These are phyloP conservation scores for Bruguiera sexangula DNA, from an alignment of 345 rosid genomes.

Conservation along the genomic window DNA sequence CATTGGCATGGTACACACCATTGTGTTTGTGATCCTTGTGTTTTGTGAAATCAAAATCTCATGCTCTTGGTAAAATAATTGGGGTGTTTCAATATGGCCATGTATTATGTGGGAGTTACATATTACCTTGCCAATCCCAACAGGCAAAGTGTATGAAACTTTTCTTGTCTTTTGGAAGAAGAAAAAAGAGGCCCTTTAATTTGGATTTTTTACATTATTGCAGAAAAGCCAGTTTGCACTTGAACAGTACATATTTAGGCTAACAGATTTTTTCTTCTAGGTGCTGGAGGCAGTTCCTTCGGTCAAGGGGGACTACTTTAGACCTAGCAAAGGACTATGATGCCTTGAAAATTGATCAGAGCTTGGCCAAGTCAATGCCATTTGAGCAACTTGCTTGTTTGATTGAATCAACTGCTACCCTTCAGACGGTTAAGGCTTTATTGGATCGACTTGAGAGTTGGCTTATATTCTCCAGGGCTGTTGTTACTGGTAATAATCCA, in stretches of 20 bases:
- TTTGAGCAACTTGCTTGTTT: constrained; percentile 81
- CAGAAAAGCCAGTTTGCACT: neutral
- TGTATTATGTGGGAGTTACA: too few species aligned
- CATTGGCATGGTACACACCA: neutral
- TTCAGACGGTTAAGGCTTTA: constrained; percentile 55
- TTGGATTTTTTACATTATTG: neutral
- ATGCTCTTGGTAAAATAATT: neutral
- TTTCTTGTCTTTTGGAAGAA: neutral
- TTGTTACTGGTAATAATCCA: constrained; percentile 26
- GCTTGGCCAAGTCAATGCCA: constrained; percentile 52
- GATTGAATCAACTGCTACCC: constrained; percentile 60
- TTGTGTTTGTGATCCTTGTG: too few species aligned
- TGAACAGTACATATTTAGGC: neutral
- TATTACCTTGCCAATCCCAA: too few species aligned
- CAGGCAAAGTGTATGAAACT: too few species aligned
- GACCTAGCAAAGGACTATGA: constrained; percentile 65
- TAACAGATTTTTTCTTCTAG: constrained; percentile 32
- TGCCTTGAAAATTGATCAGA: constrained; percentile 56
- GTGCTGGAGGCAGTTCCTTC: constrained; percentile 83
- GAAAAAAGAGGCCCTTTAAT: neutral
- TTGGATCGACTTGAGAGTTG: constrained; percentile 85
- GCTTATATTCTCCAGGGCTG: constrained; percentile 50
- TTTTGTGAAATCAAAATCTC: neutral
- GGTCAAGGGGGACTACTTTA: constrained; percentile 62
- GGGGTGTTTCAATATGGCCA: neutral